Evolutionary conservation across 1,284 basidiomycete genomes (phyloP), one percentile per base, ranked within the genome.

Genomic region (Melampsora abietis-canadensis): DNA sequence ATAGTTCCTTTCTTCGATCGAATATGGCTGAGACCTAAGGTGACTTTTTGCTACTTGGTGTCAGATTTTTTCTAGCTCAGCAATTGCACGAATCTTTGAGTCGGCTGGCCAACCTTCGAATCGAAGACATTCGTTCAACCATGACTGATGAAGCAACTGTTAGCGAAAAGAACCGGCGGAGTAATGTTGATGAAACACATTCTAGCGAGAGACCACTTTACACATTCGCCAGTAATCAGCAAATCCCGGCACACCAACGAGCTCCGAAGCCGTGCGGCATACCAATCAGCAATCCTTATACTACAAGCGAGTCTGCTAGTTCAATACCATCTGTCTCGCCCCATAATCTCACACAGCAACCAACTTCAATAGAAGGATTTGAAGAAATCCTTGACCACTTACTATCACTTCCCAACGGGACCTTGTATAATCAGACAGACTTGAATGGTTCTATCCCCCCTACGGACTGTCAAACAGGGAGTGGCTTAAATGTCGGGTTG

Each of bases 301-400:
- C 7, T 27, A 27, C n/a, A 14, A 54, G 15, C 51, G 14, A n/a
- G 3, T 54, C 51, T 54, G 21, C 51, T 5, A 21, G 19, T 21
- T 27, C 51, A 54, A 54, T 27, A n/a, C 19, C 51, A 54, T 54
- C 51, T 27, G 27, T 2, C 3, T n/a, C 51, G 8, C 4, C n/a
- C 14, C 51, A 40, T 40, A 40, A 40, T 40, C 40, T 14, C 40
- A 54, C 51, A 10, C n/a, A 54, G 7, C 51, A 54, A 54, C 15
- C 51, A 54, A 54, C 27, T 40, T 40, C 40, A 14, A 54, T 54
- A 14, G 51, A 27, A 27, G 51, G 51, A n/a, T 54, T 54, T 27
- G n/a, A 54, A 54, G n/a, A 54, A 54, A 54, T 54, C 51, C 51
- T 54, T 27, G 51, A 54, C 8, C 51, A 54, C 27, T 54, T 54